Base-by-base conservation (phyloP, 2,329 filamentous ascomycete genomes). In the Fusarium ramigenum region DNA sequence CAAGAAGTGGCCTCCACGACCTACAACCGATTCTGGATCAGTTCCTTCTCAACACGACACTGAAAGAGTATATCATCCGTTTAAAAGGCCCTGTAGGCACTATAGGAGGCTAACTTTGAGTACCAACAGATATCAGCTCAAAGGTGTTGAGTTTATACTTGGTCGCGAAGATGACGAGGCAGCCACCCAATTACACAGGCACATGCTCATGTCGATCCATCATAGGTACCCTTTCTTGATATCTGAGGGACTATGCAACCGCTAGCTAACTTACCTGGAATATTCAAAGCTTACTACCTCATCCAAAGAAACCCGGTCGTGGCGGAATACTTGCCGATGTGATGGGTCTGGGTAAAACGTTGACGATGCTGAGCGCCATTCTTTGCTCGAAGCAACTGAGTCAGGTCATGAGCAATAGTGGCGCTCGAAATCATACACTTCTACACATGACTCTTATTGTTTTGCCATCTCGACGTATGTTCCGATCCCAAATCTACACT, bases 401-500 rank as follows among this genome's bases (percentile, higher is more conserved):
- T 7, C 30, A 30, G 9, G 11, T 0, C 8, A 11, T 1, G 12
- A 5, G 6, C 3, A 21, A 9, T 0, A 11, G 16, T 1, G 1
- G 2, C 0, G 0, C 3, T n/a, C 0, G 1, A 0, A 1, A 59
- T 1, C 0, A 25, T n/a, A 0, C 3, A 7, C 2, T 4, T 1
- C 1, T 11, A 11, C 18, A 4, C 2, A 25, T 9, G 0, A 36
- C 39, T 2, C 52, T 67, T 5, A 1, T 66, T 30, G 53, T 66
- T 12, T 4, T 68, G 1, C 47, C 65, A 7, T 68, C 65, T 37
- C 21, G 53, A 32, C 65, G 64, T 67, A 39, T 1, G 50, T 36
- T 32, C 8, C 4, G 2, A 1, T 19, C 42, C 16, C 0, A 2
- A 43, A 44, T 12, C 16, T 44, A 19, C 4, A 12, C 3, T 19